These are phyloP conservation scores for Metarhizium sp. DNA, from an alignment of 2,329 filamentous ascomycete species.

Conservation along the genomic window DNA sequence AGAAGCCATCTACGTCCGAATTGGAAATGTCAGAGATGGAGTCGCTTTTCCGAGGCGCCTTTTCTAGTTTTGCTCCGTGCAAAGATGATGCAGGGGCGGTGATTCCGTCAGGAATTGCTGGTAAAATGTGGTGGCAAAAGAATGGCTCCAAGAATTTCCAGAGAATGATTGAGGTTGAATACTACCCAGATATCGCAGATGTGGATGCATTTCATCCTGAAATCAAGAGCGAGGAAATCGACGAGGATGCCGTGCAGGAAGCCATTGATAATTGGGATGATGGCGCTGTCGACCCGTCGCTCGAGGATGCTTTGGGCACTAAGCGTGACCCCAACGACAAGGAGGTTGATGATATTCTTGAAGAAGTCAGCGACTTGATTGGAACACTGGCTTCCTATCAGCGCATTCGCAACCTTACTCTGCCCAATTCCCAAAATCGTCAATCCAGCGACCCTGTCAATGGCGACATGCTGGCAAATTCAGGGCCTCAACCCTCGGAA, in stretches of 20 bases:
- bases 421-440: slow-evolving; percentile 54
- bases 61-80: slow-evolving; percentile 70
- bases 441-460: slow-evolving; percentile 53
- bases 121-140: slow-evolving; percentile 69
- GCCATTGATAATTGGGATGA: slow-evolving; percentile 52
- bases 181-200: slow-evolving; percentile 30
- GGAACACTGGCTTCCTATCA: slow-evolving; percentile 71
- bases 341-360: slow-evolving; percentile 59
- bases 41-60: slow-evolving; percentile 64
- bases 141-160: slow-evolving; percentile 57
- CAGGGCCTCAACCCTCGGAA: slow-evolving; percentile 57
- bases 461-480: slow-evolving; percentile 58
- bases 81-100: slow-evolving; percentile 65
- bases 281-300: slow-evolving; percentile 44
- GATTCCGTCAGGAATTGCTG: slow-evolving; percentile 56
- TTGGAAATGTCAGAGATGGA: slow-evolving; percentile 60
- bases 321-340: slow-evolving; percentile 53
- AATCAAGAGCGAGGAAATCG: slow-evolving; percentile 29
- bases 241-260: slow-evolving; percentile 43
- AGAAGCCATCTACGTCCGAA: slow-evolving; percentile 45
- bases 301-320: slow-evolving; percentile 41
- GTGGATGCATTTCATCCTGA: slow-evolving; percentile 24
- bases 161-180: slow-evolving; percentile 48
- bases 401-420: slow-evolving; percentile 63
- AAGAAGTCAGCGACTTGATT: slow-evolving; percentile 66